Percentiles rank a stretch among this genome's conserved stretches.
Conservation (phyloP, 75 land plant species). For the Picea sitchensis region DNA sequence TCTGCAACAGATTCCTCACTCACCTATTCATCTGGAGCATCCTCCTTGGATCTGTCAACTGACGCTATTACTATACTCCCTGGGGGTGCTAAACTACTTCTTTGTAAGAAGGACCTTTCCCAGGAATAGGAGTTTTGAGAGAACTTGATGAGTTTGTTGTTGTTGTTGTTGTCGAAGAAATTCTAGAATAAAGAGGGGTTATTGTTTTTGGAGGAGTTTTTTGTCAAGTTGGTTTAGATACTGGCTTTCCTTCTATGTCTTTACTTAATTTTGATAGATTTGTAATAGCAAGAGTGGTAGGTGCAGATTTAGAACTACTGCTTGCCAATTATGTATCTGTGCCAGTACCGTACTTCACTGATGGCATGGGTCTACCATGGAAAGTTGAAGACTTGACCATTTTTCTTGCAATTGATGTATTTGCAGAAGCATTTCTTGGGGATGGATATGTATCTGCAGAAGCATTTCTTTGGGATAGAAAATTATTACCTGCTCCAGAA, state of each 20-base stretch:
- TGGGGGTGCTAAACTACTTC: too few relatives aligned
- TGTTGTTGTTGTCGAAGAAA: background rate
- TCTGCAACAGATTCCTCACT: background rate
- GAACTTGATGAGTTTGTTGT: constrained; percentile 11
- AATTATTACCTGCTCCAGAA: background rate
- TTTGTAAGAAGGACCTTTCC: constrained; percentile 45
- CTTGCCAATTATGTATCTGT: background rate
- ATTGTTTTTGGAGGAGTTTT: background rate
- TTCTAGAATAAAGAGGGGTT: background rate
- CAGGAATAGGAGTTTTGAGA: background rate
- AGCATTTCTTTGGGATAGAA: too few relatives aligned
- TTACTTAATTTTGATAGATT: background rate
- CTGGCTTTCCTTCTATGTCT: background rate
- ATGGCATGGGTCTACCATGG: too few relatives aligned
- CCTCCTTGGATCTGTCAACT: constrained; percentile 18
- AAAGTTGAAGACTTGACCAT: too few relatives aligned
- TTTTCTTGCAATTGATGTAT: too few relatives aligned
- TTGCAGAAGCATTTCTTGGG: too few relatives aligned
- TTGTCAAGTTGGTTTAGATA: background rate
- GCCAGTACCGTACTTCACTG: too few relatives aligned
- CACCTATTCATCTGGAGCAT: background rate
- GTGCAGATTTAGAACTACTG: background rate
- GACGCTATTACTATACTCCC: too few relatives aligned
- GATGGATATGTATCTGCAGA: too few relatives aligned
- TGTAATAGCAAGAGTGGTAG: background rate